Conservation (phyloP, 2,329 filamentous ascomycete genomes). For the Botrytis porri region DNA sequence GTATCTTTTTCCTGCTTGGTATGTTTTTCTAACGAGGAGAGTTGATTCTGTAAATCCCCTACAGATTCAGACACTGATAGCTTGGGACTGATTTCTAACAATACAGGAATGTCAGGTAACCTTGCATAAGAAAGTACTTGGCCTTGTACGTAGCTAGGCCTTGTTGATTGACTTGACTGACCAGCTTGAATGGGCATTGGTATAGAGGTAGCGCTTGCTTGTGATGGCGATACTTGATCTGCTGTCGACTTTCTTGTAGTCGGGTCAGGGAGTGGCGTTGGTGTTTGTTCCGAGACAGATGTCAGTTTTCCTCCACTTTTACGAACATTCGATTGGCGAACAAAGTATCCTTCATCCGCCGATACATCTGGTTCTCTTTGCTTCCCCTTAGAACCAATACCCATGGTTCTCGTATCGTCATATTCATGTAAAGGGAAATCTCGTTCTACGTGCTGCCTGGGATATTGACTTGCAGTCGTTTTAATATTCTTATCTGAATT, state of each 20-base stretch:
- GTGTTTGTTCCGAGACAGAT: not conserved
- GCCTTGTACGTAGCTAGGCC: not conserved
- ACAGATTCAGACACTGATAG: conserved; percentile 2
- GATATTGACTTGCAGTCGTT: not conserved
- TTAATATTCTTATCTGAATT: not conserved
- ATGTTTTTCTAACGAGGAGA: not conserved
- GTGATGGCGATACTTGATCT: not conserved
- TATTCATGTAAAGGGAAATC: not conserved
- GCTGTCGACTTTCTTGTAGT: conserved; percentile 7
- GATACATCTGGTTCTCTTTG: not conserved
- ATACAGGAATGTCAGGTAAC: not conserved
- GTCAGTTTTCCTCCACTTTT: not conserved
- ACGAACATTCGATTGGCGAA: conserved; percentile 7
- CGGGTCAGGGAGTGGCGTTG: conserved; percentile 13
- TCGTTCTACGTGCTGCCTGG: not conserved
- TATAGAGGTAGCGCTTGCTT: not conserved
- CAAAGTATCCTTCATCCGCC: conserved; percentile 4
- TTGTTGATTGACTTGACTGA: conserved; percentile 9
- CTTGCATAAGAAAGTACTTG: conserved; percentile 12
- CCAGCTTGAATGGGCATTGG: not conserved
- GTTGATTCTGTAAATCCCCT: not conserved
- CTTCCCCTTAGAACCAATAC: not conserved
- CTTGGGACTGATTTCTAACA: not conserved
- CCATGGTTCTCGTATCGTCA: not conserved
- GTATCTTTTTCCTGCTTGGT: not conserved